Evolutionary conservation across 768 basidiomycete species (phyloP), one percentile per base, ranked within the genome.

Genomic region (Symmetrospora coprosmae): DNA sequence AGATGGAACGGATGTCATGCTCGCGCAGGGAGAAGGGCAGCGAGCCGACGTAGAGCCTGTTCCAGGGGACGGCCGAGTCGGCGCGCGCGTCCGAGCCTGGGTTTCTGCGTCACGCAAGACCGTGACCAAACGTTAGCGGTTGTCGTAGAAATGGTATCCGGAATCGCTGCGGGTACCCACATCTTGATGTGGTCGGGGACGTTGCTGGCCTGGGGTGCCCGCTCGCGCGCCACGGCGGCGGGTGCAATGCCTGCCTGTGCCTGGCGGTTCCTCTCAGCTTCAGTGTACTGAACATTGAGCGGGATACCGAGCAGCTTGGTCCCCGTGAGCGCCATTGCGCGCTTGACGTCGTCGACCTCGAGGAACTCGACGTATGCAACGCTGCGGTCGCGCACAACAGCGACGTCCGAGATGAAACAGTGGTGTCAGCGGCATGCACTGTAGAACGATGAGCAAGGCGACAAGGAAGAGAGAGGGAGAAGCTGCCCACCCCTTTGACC

Each of bases 291-390:
- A 47, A 99, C 87, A 76, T 87, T 84, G 68, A 99, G 89, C 55
- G 94, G 94, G 56, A 97, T 79, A 68, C 94, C 94, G 87, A 99
- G 91, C 64, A 99, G 90, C 62, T 92, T 82, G 47, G 91, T 94
- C 68, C 94, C 94, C 70, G 84, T 84, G 60, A 97, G 79, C 66
- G 79, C 78, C 65, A 99, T 74, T 35, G 94, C 94, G 72, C 86
- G 87, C 68, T 87, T 85, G 67, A 99, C 92, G 60, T 85, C 77
- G 62, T 91, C 89, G 67, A 94, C 80, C 56, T 85, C 76, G 69
- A 86, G 82, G 73, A 99, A 87, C 75, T 99, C 94, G 69, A 99
- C 91, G 72, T 99, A 99, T 64, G 87, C 94, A 71, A 97, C 96
- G 66, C 94, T 96, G 67, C 38, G n/a, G n/a, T n/a, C n/a, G n/a